A percentile compares a stretch with the other conserved stretches of the same genome.
Conservation (phyloP, 1,139 yeast genomes). For the Saccharomyces hybrid region DNA sequence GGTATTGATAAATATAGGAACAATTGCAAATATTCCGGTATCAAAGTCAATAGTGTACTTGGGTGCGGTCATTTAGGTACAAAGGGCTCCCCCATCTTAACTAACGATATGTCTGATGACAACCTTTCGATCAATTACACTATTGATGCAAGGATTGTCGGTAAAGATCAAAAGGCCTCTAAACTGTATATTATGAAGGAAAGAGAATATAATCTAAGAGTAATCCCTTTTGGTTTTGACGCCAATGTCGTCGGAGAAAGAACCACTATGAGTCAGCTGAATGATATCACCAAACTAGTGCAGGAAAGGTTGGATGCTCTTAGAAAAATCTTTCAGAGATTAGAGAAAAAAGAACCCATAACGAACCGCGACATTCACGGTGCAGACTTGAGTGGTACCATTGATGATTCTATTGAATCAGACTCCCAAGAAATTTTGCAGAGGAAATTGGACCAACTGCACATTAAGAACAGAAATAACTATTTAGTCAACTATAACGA, state of each 20-base stretch:
- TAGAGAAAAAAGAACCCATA: constrained; percentile 16
- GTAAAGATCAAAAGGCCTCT: constrained; percentile 18
- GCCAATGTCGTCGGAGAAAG: constrained; percentile 20
- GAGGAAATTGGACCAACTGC: constrained; percentile 19
- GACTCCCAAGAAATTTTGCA: constrained; percentile 17
- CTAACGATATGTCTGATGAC: constrained; percentile 31
- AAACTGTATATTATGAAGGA: constrained; percentile 23
- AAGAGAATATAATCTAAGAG: constrained; percentile 30
- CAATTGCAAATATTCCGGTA: constrained; percentile 30
- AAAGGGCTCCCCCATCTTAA: constrained; percentile 35
- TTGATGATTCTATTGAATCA: constrained; percentile 12
- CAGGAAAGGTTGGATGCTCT: constrained; percentile 19
- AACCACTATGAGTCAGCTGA: constrained; percentile 14
- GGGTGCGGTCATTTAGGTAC: constrained; percentile 37
- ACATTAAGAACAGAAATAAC: constrained; percentile 13
- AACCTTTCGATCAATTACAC: constrained; percentile 28
- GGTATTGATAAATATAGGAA: constrained; percentile 44
- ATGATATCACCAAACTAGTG: constrained; percentile 12
- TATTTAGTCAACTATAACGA: background rate
- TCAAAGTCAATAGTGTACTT: constrained; percentile 27
- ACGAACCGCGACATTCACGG: constrained; percentile 15
- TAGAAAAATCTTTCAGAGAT: constrained; percentile 14
- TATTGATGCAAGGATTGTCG: constrained; percentile 27
- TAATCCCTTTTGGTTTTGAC: constrained; percentile 33
- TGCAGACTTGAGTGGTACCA: constrained; percentile 21